Conservation (phyloP, 306 rosid genomes). For the Abrus pulchellus region DNA sequence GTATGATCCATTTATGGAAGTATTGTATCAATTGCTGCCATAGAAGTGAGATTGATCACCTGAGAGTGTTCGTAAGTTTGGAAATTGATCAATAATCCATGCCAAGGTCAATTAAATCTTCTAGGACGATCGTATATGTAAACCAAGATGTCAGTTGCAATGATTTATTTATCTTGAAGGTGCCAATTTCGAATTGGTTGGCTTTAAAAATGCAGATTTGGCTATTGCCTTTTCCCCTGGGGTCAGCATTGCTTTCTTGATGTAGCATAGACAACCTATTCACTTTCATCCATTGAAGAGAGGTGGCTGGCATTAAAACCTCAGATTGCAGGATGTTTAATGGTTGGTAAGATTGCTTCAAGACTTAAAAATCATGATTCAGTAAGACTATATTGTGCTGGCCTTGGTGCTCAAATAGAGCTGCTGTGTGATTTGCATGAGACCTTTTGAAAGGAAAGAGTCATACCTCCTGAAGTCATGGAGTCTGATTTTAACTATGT, state of each 20-base stretch:
- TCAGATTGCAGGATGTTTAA: conserved; percentile 90
- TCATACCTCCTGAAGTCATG: conserved; percentile 61
- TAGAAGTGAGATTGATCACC: conserved; percentile 69
- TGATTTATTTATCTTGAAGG: conserved; percentile 94
- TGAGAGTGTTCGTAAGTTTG: conserved; percentile 68
- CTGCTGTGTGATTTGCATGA: conserved; percentile 69
- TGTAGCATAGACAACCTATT: conserved; percentile 92
- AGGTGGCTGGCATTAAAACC: conserved; percentile 87
- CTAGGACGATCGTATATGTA: conserved; percentile 87
- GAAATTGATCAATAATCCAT: conserved; percentile 88
- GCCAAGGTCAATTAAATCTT: conserved; percentile 84
- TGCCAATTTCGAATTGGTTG: conserved; percentile 99
- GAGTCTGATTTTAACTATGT: conserved; percentile 45
- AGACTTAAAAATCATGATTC: conserved; percentile 80
- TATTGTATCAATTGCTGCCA: conserved; percentile 60
- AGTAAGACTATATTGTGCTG: conserved; percentile 73
- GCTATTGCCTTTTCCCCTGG: conserved; percentile 95
- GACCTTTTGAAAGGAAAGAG: conserved; percentile 63
- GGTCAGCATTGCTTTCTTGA: conserved; percentile 98
- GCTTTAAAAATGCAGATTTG: conserved; percentile 99
- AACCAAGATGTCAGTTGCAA: conserved; percentile 98
- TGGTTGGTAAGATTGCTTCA: conserved; percentile 99
- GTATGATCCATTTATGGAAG: conserved; percentile 60
- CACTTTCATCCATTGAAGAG: conserved; percentile 90
- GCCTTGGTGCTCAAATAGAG: conserved; percentile 79